Evolutionary conservation across 2,329 filamentous ascomycete genomes (phyloP), one percentile per base, ranked within the genome.

Genomic region (Metarhizium humberi): DNA sequence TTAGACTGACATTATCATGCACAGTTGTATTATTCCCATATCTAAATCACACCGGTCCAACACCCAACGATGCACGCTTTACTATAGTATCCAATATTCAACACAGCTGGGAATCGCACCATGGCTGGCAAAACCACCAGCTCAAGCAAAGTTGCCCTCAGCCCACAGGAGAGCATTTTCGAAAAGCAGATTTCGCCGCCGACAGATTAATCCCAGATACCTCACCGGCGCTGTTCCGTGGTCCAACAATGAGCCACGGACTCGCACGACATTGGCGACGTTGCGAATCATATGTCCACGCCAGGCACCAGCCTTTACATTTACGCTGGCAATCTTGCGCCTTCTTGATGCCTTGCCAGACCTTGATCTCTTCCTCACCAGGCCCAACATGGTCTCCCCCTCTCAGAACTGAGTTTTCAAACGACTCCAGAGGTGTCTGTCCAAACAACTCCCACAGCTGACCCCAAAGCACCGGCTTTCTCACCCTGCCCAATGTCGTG

Each of bases 381-480:
- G 71, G 71, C n/a, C 78, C 79, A 16, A 81, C 78, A 60, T 77
- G 75, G 60, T 82, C 78, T 58, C 70, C 69, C 43, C 71, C 69
- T 29, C 63, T 52, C n/a, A 30, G 46, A 11, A 55, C 42, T n/a
- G 67, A 61, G 49, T 62, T 60, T 52, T 68, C 63, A 55, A 77
- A 71, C 8, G 65, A 65, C 13, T 69, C 66, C 58, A 77, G 63
- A 51, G 71, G 64, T 48, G 71, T 68, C 42, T 68, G 67, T 14
- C 72, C 73, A 60, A 79, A 81, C 14, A 79, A 67, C 49, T 71
- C 66, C 71, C 77, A 79, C 29, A 83, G 60, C 47, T 80, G 71
- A 40, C 72, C 68, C 79, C 78, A 81, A 53, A 75, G 68, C 6
- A 80, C 69, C 0, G 77, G 74, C 46, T 68, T 62, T 29, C 66